A percentile compares a stretch with the other conserved stretches of the same genome.
These are phyloP conservation scores for Trifolium fragiferum DNA, from an alignment of 306 rosid genomes.

Conservation along the genomic window DNA sequence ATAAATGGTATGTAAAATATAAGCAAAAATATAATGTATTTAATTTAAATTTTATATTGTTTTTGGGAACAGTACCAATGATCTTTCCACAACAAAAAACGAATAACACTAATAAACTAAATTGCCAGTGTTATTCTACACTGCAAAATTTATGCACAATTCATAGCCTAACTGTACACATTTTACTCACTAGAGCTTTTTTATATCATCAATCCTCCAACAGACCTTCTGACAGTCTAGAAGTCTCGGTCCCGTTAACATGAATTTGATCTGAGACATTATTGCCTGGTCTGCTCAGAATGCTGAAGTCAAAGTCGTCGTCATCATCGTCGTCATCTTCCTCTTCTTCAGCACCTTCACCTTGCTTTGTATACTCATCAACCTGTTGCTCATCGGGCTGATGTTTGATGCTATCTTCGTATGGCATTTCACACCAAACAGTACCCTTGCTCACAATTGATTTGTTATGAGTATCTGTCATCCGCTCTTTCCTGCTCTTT, in stretches of 20 bases:
- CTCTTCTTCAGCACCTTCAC: slow-evolving; percentile 35
- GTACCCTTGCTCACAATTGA: slow-evolving; percentile 78
- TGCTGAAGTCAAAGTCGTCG: slow-evolving; percentile 69
- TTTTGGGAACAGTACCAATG: not conserved
- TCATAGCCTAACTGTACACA: slow-evolving; percentile 35
- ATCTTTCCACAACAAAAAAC: not conserved
- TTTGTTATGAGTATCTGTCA: slow-evolving; percentile 80
- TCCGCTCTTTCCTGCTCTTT: slow-evolving; percentile 79
- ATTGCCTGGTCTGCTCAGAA: slow-evolving; percentile 44
- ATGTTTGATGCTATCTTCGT: slow-evolving; percentile 71
- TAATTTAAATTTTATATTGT: not conserved
- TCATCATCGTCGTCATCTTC: slow-evolving; percentile 41
- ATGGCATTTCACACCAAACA: slow-evolving; percentile 78
- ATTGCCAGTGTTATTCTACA: slow-evolving; percentile 25
- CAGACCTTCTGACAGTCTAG: slow-evolving; percentile 67
- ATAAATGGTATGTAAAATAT: too few relatives aligned
- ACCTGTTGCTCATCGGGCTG: slow-evolving; percentile 44
- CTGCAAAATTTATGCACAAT: slow-evolving; percentile 42
- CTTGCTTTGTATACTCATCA: slow-evolving; percentile 31
- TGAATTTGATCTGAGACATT: slow-evolving; percentile 61
- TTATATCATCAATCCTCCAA: slow-evolving; percentile 60
- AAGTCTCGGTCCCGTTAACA: slow-evolving; percentile 91
- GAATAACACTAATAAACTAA: not conserved
- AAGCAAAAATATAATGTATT: too few relatives aligned
- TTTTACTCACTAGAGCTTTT: slow-evolving; percentile 11